Percentiles rank a stretch among this genome's conserved stretches.
Evolutionary conservation across 768 basidiomycete species (phyloP).

Genomic region (Hericium coralloides): DNA sequence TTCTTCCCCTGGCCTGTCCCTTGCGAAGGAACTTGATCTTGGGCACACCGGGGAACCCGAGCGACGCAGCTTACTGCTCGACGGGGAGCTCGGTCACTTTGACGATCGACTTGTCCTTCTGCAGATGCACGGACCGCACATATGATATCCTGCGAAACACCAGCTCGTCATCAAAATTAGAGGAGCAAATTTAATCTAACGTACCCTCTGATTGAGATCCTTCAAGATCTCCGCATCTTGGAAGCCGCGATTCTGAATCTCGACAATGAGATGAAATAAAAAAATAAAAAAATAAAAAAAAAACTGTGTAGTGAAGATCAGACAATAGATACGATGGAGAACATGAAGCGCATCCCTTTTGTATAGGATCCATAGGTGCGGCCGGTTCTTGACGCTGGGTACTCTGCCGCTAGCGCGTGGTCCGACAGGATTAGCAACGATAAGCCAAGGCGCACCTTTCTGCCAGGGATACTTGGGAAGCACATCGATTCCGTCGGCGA

Average conservation of each 20-base stretch:
- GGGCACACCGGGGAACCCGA: slow-evolving; percentile 90
- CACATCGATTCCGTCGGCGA: too few relatives aligned
- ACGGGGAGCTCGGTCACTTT: slow-evolving; percentile 75
- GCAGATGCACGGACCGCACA: slow-evolving; percentile 83
- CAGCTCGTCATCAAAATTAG: not conserved
- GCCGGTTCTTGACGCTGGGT: too few relatives aligned
- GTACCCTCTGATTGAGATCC: slow-evolving; percentile 86
- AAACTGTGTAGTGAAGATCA: too few relatives aligned
- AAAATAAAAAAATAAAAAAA: too few relatives aligned
- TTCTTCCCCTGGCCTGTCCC: slow-evolving; percentile 68
- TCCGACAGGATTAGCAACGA: too few relatives aligned
- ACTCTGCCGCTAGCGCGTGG: too few relatives aligned
- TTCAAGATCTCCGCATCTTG: slow-evolving; percentile 96
- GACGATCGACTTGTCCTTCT: slow-evolving; percentile 92
- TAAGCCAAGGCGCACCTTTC: too few relatives aligned
- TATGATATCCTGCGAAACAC: slow-evolving; percentile 75
- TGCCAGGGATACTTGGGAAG: too few relatives aligned
- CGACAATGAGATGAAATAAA: too few relatives aligned
- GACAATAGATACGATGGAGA: too few relatives aligned
- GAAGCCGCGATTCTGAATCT: slow-evolving; percentile 91
- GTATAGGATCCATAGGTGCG: too few relatives aligned
- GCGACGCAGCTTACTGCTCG: slow-evolving; percentile 76
- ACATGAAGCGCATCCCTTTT: too few relatives aligned
- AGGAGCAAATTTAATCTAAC: slow-evolving; percentile 19
- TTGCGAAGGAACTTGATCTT: slow-evolving; percentile 82